A percentile compares a stretch with the other conserved stretches of the same genome.
These are phyloP conservation scores for Penicillium sp. DNA, from an alignment of 2,329 filamentous ascomycete species.

Conservation along the genomic window DNA sequence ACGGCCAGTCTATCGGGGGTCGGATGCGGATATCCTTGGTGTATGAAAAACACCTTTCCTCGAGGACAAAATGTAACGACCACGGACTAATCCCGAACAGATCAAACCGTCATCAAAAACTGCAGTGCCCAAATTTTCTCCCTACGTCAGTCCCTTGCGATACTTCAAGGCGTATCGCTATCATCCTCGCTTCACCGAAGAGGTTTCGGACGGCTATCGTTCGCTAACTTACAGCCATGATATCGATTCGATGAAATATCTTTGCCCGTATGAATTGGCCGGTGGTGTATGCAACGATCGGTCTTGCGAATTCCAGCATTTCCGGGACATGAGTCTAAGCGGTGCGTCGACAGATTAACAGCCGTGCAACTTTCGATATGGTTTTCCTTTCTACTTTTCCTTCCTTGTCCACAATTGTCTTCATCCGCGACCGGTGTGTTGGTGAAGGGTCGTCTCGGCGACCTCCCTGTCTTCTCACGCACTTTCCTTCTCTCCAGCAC, in stretches of 20 bases:
- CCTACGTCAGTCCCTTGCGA: slow-evolving; percentile 81
- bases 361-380: slow-evolving; percentile 25
- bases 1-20: slow-evolving; percentile 14
- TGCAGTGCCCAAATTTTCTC: slow-evolving; percentile 47
- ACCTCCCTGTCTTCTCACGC: neutral
- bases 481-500: slow-evolving; percentile 7
- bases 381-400: slow-evolving; percentile 26
- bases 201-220: slow-evolving; percentile 74
- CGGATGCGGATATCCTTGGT: slow-evolving; percentile 33
- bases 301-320: slow-evolving; percentile 78
- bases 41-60: slow-evolving; percentile 31
- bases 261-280: slow-evolving; percentile 76
- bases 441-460: neutral
- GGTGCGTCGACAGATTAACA: slow-evolving; percentile 64
- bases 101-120: slow-evolving; percentile 21
- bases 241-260: slow-evolving; percentile 71
- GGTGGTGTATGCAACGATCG: slow-evolving; percentile 73
- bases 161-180: slow-evolving; percentile 88
- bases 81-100: slow-evolving; percentile 34
- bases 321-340: slow-evolving; percentile 68
- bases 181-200: slow-evolving; percentile 71
- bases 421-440: neutral
- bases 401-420: slow-evolving; percentile 5
- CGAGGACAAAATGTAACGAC: slow-evolving; percentile 11
- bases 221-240: slow-evolving; percentile 93